Conservation (phyloP, 352 stramenopile genomes). For the Thraustotheca clavata region DNA sequence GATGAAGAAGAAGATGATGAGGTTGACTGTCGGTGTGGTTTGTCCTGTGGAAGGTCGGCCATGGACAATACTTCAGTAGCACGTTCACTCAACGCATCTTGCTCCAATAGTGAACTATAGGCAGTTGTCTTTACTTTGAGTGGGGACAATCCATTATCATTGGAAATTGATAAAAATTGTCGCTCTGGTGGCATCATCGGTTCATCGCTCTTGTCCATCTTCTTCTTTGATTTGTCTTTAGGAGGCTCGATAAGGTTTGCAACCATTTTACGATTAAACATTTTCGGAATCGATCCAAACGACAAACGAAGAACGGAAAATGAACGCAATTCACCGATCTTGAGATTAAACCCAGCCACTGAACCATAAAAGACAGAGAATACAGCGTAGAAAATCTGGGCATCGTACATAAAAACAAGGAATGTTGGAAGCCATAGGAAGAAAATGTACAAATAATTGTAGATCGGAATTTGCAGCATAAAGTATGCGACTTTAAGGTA, state of each 20-base stretch:
- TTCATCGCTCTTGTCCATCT: conserved; percentile 20
- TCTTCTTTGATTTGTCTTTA: conserved; percentile 6
- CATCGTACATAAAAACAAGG: conserved; percentile 82
- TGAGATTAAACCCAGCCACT: conserved; percentile 65
- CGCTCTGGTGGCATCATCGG: conserved; percentile 61
- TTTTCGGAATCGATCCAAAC: conserved; percentile 41
- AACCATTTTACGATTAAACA: conserved; percentile 78
- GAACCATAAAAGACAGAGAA: conserved; percentile 67
- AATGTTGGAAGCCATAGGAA: conserved; percentile 73
- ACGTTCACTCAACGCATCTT: neutral
- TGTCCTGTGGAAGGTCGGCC: neutral
- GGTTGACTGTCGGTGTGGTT: neutral
- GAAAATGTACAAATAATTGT: conserved; percentile 74
- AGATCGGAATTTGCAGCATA: conserved; percentile 42
- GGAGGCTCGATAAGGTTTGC: conserved; percentile 41
- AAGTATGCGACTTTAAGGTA: conserved; percentile 18
- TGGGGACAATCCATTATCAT: neutral
- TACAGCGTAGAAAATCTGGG: conserved; percentile 82
- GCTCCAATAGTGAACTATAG: neutral
- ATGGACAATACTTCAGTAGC: neutral
- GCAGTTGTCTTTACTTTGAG: neutral
- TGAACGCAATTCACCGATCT: conserved; percentile 72
- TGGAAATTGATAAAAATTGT: conserved; percentile 55
- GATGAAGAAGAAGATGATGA: neutral
- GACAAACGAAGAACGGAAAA: conserved; percentile 64